phyloP scores from a whole-genome alignment of 2,329 filamentous ascomycete genomes.

The Sarocladium brachiariae region DNA sequence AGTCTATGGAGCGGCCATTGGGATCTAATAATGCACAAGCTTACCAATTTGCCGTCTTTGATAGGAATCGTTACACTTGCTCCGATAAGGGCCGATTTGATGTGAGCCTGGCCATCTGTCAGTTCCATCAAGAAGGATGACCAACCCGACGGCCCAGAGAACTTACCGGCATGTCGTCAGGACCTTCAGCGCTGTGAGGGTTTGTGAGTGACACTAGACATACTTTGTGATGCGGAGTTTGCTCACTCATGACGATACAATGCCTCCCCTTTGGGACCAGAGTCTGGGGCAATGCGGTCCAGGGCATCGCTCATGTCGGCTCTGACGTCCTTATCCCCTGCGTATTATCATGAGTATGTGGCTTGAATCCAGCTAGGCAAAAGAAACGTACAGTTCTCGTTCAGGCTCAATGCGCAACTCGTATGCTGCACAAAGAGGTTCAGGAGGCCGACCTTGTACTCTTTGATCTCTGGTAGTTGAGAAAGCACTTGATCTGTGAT shows the following conservation, averaged over 20 bases:
- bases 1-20: neutral
- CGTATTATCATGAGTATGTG: neutral
- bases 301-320: conserved; percentile 90
- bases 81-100: conserved; percentile 85
- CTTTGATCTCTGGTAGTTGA: conserved; percentile 69
- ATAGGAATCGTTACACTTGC: conserved; percentile 90
- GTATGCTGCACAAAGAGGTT: conserved; percentile 96
- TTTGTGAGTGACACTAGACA: too few relatives aligned
- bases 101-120: conserved; percentile 59
- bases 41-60: conserved; percentile 68
- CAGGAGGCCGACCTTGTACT: conserved; percentile 80
- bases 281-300: conserved; percentile 78
- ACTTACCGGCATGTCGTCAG: conserved; percentile 84
- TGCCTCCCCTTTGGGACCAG: conserved; percentile 61
- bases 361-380: neutral
- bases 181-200: conserved; percentile 63
- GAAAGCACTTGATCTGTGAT: conserved; percentile 69
- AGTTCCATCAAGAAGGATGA: neutral
- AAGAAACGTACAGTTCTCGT: conserved; percentile 66
- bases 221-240: too few relatives aligned
- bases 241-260: conserved; percentile 67
- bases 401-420: conserved; percentile 80
- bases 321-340: conserved; percentile 59
- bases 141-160: neutral
- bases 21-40: conserved; percentile 17